phyloP scores from a whole-genome alignment of 2,329 filamentous ascomycete species.

The Verticillium klebahnii region DNA sequence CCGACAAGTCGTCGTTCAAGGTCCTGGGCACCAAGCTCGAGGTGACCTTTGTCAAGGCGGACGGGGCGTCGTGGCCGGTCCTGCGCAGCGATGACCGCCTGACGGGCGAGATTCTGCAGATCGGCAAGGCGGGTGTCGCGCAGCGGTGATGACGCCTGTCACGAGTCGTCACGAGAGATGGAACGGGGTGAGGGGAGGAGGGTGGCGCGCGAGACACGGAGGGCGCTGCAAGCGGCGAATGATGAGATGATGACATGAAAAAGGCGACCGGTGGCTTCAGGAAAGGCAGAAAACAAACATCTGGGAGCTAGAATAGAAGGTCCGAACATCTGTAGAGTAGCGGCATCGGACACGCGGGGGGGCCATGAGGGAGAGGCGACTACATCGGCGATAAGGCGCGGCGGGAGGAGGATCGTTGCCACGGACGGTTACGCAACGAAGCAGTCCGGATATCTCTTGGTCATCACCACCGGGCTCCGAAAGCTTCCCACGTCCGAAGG shows the following conservation, averaged over 20 bases:
- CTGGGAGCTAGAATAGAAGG: neutral
- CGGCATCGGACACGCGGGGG: neutral
- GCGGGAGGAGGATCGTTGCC: neutral
- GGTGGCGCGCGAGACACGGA: neutral
- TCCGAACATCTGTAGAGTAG: neutral
- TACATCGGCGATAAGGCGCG: neutral
- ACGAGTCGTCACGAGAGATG: neutral
- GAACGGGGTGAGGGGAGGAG: neutral
- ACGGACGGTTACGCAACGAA: neutral
- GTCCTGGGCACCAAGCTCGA: conserved; percentile 89
- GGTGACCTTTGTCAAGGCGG: conserved; percentile 65
- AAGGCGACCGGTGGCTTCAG: neutral
- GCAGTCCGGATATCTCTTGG: neutral
- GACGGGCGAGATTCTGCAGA: conserved; percentile 78
- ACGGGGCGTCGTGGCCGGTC: conserved; percentile 79
- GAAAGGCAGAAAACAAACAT: neutral
- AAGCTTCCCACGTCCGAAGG: neutral
- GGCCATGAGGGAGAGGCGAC: neutral
- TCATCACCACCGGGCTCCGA: neutral
- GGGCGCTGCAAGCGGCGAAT: neutral
- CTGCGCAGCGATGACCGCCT: conserved; percentile 69
- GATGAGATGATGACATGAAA: neutral
- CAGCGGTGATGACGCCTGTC: neutral
- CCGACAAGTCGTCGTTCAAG: conserved; percentile 70
- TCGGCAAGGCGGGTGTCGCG: conserved; percentile 65